Conservation (phyloP, 495 filamentous ascomycete genomes). For the Peziza echinospora region DNA sequence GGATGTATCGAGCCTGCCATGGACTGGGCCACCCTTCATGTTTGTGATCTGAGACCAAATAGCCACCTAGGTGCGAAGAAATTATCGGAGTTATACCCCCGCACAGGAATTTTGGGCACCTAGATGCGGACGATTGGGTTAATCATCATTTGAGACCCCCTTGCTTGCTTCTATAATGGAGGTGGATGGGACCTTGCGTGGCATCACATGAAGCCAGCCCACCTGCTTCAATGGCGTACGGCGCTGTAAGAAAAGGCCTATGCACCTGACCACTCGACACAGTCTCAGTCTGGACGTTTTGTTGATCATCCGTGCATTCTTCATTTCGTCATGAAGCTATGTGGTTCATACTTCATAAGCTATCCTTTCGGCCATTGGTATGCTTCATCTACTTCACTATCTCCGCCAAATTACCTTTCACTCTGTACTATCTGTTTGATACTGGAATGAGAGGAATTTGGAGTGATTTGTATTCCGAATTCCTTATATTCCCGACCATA, state of each 20-base stretch:
- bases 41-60: too few relatives aligned
- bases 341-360: neutral
- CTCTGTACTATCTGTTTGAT: neutral
- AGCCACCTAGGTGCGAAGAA: too few relatives aligned
- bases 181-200: neutral
- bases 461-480: neutral
- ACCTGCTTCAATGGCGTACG: neutral
- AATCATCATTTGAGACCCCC: too few relatives aligned
- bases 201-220: neutral
- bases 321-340: neutral
- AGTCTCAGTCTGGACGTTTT: too few relatives aligned
- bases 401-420: neutral
- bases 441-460: neutral
- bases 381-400: neutral
- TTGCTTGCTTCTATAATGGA: neutral
- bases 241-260: neutral
- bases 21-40: too few relatives aligned
- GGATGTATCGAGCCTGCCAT: too few relatives aligned
- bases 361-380: neutral
- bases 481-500: constrained; percentile 6
- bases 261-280: neutral
- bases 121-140: too few relatives aligned
- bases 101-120: too few relatives aligned
- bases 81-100: neutral
- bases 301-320: neutral